phyloP scores from a whole-genome alignment of 768 basidiomycete genomes.

The Lactarius pseudohatsudake region DNA sequence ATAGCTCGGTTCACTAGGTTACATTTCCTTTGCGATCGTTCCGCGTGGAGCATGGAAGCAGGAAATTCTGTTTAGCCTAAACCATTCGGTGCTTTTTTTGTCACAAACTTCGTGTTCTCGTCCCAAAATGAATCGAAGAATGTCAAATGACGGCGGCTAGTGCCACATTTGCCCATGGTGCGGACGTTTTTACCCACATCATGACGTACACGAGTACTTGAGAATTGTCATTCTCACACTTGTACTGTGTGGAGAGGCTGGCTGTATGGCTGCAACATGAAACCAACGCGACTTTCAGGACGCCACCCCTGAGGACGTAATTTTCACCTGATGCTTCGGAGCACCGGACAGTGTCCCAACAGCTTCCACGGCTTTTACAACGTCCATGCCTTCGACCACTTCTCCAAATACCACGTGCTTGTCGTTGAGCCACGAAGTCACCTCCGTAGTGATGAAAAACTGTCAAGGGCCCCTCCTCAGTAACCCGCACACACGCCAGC shows the following conservation, averaged over 20 bases:
- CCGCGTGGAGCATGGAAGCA: not conserved
- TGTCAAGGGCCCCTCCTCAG: constrained; percentile 20
- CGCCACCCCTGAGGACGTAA: constrained; percentile 25
- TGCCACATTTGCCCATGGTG: not conserved
- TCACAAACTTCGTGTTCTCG: too few species aligned
- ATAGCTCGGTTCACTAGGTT: too few species aligned
- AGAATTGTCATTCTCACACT: not conserved
- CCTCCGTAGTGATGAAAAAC: constrained; percentile 44
- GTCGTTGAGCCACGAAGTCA: constrained; percentile 42
- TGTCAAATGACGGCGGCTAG: not conserved
- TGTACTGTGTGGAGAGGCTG: not conserved
- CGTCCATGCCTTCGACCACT: constrained; percentile 42
- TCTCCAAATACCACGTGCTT: constrained; percentile 49
- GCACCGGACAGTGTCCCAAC: constrained; percentile 30
- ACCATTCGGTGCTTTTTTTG: not conserved
- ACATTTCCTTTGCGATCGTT: not conserved
- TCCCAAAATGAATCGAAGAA: not conserved
- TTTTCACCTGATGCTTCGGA: constrained; percentile 19
- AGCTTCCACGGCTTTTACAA: constrained; percentile 39
- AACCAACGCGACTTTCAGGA: not conserved
- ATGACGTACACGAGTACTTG: not conserved
- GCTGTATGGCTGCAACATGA: not conserved
- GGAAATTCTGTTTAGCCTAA: not conserved
- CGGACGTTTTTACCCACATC: not conserved
- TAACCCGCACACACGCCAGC: not conserved